Conservation (phyloP, 371 early-diverging fungal species). For the Mucor mucedo region DNA sequence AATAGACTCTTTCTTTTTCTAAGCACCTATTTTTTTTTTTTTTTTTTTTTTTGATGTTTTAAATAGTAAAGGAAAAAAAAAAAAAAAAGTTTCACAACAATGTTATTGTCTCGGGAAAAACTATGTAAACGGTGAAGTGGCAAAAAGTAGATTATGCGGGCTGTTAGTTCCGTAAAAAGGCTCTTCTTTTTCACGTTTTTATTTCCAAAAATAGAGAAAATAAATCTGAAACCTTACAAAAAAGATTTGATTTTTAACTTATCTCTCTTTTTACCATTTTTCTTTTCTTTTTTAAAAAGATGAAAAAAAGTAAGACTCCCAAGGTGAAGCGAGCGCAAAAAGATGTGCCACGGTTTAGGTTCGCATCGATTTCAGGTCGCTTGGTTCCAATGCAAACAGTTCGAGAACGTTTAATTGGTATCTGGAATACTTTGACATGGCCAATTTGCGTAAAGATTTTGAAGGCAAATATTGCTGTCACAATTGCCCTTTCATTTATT, state of each 20-base stretch:
- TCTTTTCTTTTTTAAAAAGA: not conserved
- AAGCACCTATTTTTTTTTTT: not conserved
- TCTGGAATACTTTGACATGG: slow-evolving; percentile 50
- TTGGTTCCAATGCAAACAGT: slow-evolving; percentile 38
- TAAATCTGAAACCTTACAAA: slow-evolving; percentile 5
- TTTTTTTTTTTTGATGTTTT: too few relatives aligned
- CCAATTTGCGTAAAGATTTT: slow-evolving; percentile 44
- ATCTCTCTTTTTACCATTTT: slow-evolving; percentile 2
- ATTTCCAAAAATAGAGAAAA: not conserved
- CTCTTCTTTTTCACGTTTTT: not conserved
- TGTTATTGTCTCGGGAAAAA: not conserved
- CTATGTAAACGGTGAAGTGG: not conserved
- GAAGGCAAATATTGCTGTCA: slow-evolving; percentile 51
- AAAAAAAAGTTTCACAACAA: not conserved
- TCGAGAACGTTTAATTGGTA: slow-evolving; percentile 34
- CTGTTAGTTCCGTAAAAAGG: not conserved
- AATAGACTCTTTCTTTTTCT: not conserved
- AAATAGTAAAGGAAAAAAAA: too few relatives aligned
- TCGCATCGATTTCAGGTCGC: slow-evolving; percentile 39
- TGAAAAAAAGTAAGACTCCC: not conserved
- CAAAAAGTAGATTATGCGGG: too few relatives aligned
- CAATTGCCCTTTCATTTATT: slow-evolving; percentile 39
- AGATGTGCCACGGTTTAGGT: slow-evolving; percentile 29
- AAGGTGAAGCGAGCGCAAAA: not conserved
- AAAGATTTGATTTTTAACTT: slow-evolving; percentile 12